Base-by-base conservation (phyloP, 495 filamentous ascomycete genomes). In the Hyaloscypha variabilis region DNA sequence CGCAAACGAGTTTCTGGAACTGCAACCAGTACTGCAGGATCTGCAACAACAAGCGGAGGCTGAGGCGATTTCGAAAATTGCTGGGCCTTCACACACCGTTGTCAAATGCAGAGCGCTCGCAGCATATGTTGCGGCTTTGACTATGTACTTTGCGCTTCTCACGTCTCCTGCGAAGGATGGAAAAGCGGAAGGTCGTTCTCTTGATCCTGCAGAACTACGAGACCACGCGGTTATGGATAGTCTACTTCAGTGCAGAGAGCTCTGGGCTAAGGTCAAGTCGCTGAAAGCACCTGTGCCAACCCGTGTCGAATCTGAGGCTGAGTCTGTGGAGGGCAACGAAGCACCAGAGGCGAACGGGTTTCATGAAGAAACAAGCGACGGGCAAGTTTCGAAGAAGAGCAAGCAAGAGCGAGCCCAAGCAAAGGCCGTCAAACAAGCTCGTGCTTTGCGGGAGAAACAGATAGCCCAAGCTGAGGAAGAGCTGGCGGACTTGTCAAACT, bases 101-200 rank as follows among this genome's bases (percentile, higher is more conserved):
- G 76, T 91, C 56, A 93, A 95, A 72, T 77, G 87, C 67, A 88
- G 89, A 67, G 87, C 94, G 26, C 75, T 96, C 28, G 88, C 89
- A 30, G 88, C 92, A 53, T 97, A 98, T 74, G 79, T 98, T 21
- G 94, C 89, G 39, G 82, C 91, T 0, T 80, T 98, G 71, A 87
- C 89, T 63, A 92, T 97, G 87, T 99, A 98, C 75, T 97, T 99
- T 74, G 91, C 92, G 62, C 82, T 98, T 49, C 78, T 98, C 29
- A 90, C 92, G 28, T 96, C 92, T 2, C 83, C 88, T 1, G 82
- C 90, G 17, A 78, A 86, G 55, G 78, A 80, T 42, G 71, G 72
- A 14, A 78, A 81, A 19, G 39, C 17, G 2, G 76, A 77, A 11
- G 55, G 78, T n/a, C 75, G 85, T 17, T 79, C 90, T 4, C 63